Base-by-base conservation (phyloP, 164 flowering plant species). In the Vitis labrusca region DNA sequence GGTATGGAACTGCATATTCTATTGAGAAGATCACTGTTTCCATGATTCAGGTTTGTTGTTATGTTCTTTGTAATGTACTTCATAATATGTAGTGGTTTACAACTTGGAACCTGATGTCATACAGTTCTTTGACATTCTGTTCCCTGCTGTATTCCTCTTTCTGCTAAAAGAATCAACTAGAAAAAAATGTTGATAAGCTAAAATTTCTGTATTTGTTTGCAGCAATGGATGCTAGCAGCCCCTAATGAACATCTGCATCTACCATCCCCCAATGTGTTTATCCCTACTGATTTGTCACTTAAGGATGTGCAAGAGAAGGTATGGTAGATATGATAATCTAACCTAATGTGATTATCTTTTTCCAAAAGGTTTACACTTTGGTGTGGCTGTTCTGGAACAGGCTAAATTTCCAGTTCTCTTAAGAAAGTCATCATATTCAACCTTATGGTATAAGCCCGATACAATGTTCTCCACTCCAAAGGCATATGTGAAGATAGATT, bases 1-100 rank as follows among this genome's bases (percentile, higher is more conserved):
- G 99, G 99, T 95, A 95, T 84, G 89, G 88, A 76, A 90, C 98
- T 75, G 83, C 89, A 52, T 95, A 93, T 77, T 81, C 91, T 61
- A 68, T 88, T 3, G 89, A 89, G 82, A 89, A 81, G 72, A 74
- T 93, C 55, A 64, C 79, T 50, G 62, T 29, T 71, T 71, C 83
- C 49, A 61, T 66, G 53, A 86, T 95, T 79, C 88, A 91, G 99
- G 99, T 93, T 29, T 71, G 79, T 65, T 47, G 13, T 44, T 80
- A 50, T 65, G 50, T 67, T 62, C 23, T 56, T 48, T 47, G 15
- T 17, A 23, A 62, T 63, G 4, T 47, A 10, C 29, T 14, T n/a
- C 44, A 14, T 14, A 11, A 62, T 56, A 47, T 14, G 10, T 62
- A 32, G 13, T 12, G 37, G 52, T 29, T 51, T 51, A 48, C 13